Percentiles rank a stretch among this genome's conserved stretches.
phyloP scores from a whole-genome alignment of 805 yeast genomes.

The Gaillardinia entomophila region DNA sequence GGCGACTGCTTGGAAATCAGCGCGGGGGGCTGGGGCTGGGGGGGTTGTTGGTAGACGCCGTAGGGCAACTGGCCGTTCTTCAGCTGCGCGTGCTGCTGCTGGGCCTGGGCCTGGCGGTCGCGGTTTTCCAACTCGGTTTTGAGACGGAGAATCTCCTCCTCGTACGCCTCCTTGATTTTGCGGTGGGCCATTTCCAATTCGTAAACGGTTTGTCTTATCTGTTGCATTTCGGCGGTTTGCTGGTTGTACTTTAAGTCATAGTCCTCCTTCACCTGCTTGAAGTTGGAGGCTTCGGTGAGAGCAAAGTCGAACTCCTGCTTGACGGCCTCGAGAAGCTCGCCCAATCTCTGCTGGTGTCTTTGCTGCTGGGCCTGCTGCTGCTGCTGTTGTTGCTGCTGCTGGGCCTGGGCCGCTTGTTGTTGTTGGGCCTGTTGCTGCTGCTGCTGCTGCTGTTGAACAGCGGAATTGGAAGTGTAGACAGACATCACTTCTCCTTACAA shows the following conservation, averaged over 20 bases:
- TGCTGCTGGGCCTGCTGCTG: slow-evolving; percentile 32
- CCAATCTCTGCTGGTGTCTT: slow-evolving; percentile 44
- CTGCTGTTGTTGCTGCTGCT: slow-evolving; percentile 13
- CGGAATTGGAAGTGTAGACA: slow-evolving; percentile 30
- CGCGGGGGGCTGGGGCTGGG: slow-evolving; percentile 9
- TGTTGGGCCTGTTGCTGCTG: slow-evolving; percentile 17
- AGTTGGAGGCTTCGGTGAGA: slow-evolving; percentile 77
- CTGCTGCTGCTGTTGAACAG: slow-evolving; percentile 22
- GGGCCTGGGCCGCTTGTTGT: slow-evolving; percentile 17
- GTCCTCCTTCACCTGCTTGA: slow-evolving; percentile 87
- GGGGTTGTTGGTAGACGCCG: slow-evolving; percentile 10
- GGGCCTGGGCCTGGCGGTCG: slow-evolving; percentile 50
- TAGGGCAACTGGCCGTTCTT: slow-evolving; percentile 20
- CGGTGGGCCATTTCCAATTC: slow-evolving; percentile 93
- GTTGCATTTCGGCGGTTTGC: slow-evolving; percentile 90
- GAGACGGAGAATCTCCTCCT: slow-evolving; percentile 81
- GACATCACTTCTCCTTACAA: slow-evolving; percentile 15
- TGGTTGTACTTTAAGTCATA: slow-evolving; percentile 85
- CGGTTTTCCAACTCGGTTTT: slow-evolving; percentile 81
- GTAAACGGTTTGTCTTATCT: slow-evolving; percentile 87
- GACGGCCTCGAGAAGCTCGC: slow-evolving; percentile 85
- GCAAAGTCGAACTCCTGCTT: slow-evolving; percentile 86
- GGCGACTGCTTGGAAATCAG: slow-evolving; percentile 12
- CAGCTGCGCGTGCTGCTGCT: slow-evolving; percentile 37
- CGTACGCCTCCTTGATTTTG: slow-evolving; percentile 92